Percentiles rank a stretch among this genome's conserved stretches.
Evolutionary conservation across 129 eudicot species (phyloP).

Genomic region (Daucus carota): DNA sequence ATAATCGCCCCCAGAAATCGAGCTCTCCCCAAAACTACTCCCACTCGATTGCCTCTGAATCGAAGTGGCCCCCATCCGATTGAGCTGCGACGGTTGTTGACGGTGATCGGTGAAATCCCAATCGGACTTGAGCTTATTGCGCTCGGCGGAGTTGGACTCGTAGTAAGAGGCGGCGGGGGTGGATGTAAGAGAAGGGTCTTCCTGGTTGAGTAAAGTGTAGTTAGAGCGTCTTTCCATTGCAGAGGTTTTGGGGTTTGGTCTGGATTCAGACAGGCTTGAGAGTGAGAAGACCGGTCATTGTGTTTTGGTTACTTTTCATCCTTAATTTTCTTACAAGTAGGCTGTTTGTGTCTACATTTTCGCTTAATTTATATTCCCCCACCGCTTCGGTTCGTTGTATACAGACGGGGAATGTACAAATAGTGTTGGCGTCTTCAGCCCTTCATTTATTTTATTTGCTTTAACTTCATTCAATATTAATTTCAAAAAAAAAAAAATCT

Average conservation of each 20-base stretch:
- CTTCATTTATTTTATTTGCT: background rate
- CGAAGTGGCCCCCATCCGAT: slow-evolving; percentile 33
- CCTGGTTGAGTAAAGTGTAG: slow-evolving; percentile 59
- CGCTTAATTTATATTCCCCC: no score
- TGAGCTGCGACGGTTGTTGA: slow-evolving; percentile 12
- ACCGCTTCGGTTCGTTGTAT: no score
- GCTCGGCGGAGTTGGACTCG: slow-evolving; percentile 58
- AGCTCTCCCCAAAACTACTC: slow-evolving; percentile 84
- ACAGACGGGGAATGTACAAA: no score
- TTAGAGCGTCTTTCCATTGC: slow-evolving; percentile 44
- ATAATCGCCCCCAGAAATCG: slow-evolving; percentile 91
- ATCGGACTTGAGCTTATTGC: slow-evolving; percentile 36
- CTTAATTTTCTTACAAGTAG: no score
- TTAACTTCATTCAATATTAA: no score
- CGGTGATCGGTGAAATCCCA: slow-evolving; percentile 63
- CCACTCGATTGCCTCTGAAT: slow-evolving; percentile 91
- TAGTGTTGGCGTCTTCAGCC: no score
- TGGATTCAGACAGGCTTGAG: background rate
- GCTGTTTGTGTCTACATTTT: no score
- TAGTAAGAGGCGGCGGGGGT: slow-evolving; percentile 18
- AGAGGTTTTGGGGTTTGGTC: background rate
- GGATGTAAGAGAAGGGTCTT: slow-evolving; percentile 22
- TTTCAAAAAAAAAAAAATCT: no score
- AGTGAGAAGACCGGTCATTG: background rate
- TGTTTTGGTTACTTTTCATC: no score